Conservation (phyloP, 257 asterid species). For the Solanum gandarillasii region DNA sequence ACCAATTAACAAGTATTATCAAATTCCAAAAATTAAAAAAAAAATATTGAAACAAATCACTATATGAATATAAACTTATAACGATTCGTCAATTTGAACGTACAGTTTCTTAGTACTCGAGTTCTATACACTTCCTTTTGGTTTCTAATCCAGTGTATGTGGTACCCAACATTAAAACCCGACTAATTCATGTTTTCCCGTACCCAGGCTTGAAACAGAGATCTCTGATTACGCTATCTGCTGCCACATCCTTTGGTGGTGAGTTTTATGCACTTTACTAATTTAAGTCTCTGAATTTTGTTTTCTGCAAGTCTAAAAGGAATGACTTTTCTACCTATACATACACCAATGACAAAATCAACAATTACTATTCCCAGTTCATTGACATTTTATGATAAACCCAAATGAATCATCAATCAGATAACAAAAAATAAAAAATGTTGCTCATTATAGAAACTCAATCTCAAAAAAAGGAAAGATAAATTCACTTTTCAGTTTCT, state of each 20-base stretch:
- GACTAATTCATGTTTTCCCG: background rate
- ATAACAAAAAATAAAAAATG: background rate
- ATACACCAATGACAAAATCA: background rate
- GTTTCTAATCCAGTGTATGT: background rate
- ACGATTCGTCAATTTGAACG: background rate
- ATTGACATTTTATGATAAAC: background rate
- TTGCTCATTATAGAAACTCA: background rate
- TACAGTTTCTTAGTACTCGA: background rate
- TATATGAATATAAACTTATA: background rate
- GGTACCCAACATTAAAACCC: background rate
- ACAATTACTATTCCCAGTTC: background rate
- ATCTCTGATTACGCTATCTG: background rate
- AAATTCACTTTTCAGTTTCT: background rate
- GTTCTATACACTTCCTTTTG: background rate
- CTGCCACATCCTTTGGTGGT: background rate
- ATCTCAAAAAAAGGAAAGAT: background rate
- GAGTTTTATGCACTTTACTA: background rate
- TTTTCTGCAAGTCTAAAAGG: background rate
- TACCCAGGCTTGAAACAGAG: background rate
- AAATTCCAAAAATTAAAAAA: background rate
- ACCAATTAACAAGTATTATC: background rate
- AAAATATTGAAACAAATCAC: background rate
- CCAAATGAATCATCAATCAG: background rate
- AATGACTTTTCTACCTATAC: background rate
- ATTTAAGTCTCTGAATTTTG: background rate